Conservation (phyloP, 371 early-diverging fungal species). For the Sporodiniella umbellata region DNA sequence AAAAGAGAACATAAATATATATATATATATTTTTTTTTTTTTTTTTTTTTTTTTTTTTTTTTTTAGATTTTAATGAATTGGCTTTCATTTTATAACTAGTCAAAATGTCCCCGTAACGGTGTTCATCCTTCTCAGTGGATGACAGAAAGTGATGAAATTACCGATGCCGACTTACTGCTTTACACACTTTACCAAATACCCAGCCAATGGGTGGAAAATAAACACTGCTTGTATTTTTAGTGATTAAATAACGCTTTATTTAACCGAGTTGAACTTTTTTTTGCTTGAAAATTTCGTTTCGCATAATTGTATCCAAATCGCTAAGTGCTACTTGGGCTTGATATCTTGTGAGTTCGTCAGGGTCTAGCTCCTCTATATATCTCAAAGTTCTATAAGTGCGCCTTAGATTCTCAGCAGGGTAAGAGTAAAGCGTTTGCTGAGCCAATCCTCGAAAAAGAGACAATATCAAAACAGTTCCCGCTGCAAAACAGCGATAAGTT, state of each 20-base stretch:
- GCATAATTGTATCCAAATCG: conserved; percentile 61
- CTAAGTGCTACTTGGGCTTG: conserved; percentile 65
- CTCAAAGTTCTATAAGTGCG: conserved; percentile 56
- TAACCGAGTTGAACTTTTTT: not conserved
- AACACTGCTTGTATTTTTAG: too few relatives aligned
- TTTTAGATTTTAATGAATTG: too few relatives aligned
- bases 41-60: not conserved
- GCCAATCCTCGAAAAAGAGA: conserved; percentile 69
- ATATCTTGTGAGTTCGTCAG: conserved; percentile 62
- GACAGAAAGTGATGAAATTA: too few relatives aligned
- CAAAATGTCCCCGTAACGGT: conserved; percentile 27
- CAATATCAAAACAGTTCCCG: conserved; percentile 61
- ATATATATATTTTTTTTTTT: too few relatives aligned
- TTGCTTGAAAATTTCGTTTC: conserved; percentile 40
- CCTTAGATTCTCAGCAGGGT: conserved; percentile 57
- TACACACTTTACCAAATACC: too few relatives aligned
- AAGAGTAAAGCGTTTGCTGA: conserved; percentile 47
- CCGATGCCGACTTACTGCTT: too few relatives aligned
- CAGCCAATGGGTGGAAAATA: too few relatives aligned
- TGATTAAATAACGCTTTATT: not conserved
- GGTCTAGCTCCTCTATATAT: conserved; percentile 62
- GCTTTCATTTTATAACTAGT: conserved; percentile 7
- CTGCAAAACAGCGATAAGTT: conserved; percentile 53
- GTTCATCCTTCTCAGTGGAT: conserved; percentile 35
- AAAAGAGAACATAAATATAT: too few relatives aligned